Evolutionary conservation across 2,329 filamentous ascomycete genomes (phyloP), one percentile per base, ranked within the genome.

Genomic region (Clarireedia homoeocarpa): DNA sequence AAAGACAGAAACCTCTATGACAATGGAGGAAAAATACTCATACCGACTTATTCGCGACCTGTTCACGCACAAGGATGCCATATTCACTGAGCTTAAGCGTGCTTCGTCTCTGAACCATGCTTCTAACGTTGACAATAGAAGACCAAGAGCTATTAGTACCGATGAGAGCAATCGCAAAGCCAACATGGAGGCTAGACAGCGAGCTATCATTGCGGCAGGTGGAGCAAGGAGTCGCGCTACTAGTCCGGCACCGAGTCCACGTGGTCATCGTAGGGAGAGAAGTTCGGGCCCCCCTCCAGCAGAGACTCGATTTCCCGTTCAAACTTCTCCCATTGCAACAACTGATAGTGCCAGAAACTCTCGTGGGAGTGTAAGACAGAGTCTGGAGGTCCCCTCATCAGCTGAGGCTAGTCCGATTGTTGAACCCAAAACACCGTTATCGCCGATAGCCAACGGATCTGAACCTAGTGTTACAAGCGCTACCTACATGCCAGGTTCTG

Each of bases 71-170:
- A 99, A 99, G 72, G 89, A 96, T 59, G 82, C 88, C 59, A 96
- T 99, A 68, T 99, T 99, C 71, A 89, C 86, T 62, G 94, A 96
- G 70, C 79, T 99, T 61, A 99, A 99, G 77, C 91, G 94, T 64
- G 88, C 91, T 69, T 89, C 86, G 45, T 82, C 82, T 9, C 77
- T 88, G 17, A 83, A 79, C 12, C 83, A 87, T 65, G 80, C 81
- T n/a, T 85, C 85, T 1, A 74, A 75, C 42, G 75, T 77, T n/a
- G 75, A 75, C 49, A 74, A 60, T 72, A 61, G 90, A 40, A 87
- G 90, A 44, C 87, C 89, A 24, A 86, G 94, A 48, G 91, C 91
- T 30, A 89, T 96, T 67, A 95, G 89, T 70, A 95, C 91, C 0
- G 91, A 99, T 69, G 94, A 99, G 76, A 95, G 90, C 73, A 95